Evolutionary conservation across 306 rosid species (phyloP).

Genomic region (Biancaea sappan): DNA sequence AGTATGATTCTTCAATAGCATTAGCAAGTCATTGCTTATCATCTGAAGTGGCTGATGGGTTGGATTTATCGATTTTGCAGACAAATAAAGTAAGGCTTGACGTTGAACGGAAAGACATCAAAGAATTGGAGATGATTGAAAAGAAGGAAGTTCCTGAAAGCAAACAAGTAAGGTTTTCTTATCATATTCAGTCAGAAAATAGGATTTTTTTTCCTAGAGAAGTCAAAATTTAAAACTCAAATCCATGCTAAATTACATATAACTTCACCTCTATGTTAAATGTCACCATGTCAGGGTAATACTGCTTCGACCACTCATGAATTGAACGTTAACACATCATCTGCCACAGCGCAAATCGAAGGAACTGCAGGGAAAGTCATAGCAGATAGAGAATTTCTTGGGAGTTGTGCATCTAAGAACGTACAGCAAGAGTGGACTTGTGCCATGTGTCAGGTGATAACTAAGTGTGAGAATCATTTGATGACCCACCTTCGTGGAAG

Average conservation of each 20-base stretch:
- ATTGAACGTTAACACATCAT: conserved; percentile 22
- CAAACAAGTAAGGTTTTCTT: conserved; percentile 39
- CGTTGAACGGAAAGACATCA: conserved; percentile 22
- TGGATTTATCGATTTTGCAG: conserved; percentile 32
- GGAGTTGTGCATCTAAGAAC: conserved; percentile 18
- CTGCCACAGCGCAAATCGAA: not conserved
- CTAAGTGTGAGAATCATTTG: not conserved
- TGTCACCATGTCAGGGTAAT: conserved; percentile 38
- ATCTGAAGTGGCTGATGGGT: not conserved
- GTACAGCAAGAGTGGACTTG: conserved; percentile 57
- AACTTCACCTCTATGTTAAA: no score
- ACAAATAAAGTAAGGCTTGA: conserved; percentile 24
- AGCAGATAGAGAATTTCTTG: conserved; percentile 28
- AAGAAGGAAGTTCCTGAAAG: conserved; percentile 32
- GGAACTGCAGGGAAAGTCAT: not conserved
- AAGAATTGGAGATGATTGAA: conserved; percentile 34
- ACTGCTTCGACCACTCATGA: not conserved
- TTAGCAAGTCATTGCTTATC: not conserved
- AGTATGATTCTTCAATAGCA: not conserved
- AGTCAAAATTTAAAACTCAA: conserved; percentile 21
- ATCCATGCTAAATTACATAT: conserved; percentile 15
- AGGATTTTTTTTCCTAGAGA: not conserved
- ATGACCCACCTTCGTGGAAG: conserved; percentile 33
- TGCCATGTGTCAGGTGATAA: conserved; percentile 47
- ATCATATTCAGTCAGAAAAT: conserved; percentile 7